phyloP scores from a whole-genome alignment of 2,329 filamentous ascomycete species.

The Hymenoscyphus fraxineus region DNA sequence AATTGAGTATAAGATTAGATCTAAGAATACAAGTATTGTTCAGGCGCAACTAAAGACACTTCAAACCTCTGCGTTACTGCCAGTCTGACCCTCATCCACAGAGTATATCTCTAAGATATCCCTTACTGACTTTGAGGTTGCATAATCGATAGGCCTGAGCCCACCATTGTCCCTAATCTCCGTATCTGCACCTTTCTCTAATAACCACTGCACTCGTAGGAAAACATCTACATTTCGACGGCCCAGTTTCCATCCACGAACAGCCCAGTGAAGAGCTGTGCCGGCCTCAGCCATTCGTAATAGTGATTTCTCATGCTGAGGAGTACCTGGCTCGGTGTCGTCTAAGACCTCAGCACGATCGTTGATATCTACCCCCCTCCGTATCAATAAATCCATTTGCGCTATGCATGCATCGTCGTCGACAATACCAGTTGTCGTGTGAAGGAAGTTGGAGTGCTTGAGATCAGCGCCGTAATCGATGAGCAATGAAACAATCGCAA shows the following conservation, averaged over 20 bases:
- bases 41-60: neutral
- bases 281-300: neutral
- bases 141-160: neutral
- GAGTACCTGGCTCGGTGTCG: neutral
- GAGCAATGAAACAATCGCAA: neutral
- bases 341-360: neutral
- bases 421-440: neutral
- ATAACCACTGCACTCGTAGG: neutral
- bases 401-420: neutral
- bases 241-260: neutral
- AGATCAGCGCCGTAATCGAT: constrained; percentile 7
- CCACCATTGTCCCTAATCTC: neutral
- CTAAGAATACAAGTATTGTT: neutral
- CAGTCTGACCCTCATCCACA: neutral
- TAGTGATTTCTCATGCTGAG: too few relatives aligned
- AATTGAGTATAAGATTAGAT: neutral
- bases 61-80: neutral
- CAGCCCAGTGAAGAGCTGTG: constrained; percentile 4
- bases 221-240: neutral
- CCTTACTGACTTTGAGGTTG: neutral
- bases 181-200: constrained; percentile 2
- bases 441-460: constrained; percentile 2
- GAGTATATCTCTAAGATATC: neutral
- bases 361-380: constrained; percentile 2
- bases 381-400: neutral